Base-by-base conservation (phyloP, 176 grass and related monocot genomes). In the Carex cristatella region DNA sequence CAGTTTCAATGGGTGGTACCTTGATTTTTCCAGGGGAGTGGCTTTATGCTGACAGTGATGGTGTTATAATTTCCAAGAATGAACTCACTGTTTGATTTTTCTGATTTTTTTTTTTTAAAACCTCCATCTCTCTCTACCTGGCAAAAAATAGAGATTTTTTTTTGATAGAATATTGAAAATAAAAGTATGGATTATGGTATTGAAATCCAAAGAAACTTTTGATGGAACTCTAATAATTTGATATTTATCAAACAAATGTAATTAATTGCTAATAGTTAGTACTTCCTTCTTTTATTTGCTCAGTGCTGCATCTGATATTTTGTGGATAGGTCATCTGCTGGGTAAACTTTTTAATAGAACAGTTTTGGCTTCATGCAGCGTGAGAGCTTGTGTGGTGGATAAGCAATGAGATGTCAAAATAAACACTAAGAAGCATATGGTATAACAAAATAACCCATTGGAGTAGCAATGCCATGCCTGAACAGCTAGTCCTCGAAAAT, bases 21-120 rank as follows among this genome's bases (percentile, higher is more conserved):
- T 67, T 31, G 18, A 88, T 88, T 42, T 67, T 56, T 18, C 81
- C 81, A 5, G 86, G 86, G 9, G 86, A 88, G 59, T 88, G 86
- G 69, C 67, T 84, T 46, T 88, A 88, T 79, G 86, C 86, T 12
- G 86, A 88, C 63, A 67, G 32, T 60, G 86, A 88, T 67, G 86
- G 86, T 48, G 72, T 88, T 68, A 49, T 88, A 33, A 64, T 88
- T 77, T 51, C 86, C 0, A 88, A 79, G 58, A 84, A 10, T 27
- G 86, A 88, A 10, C 56, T 87, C 60, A 70, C 53, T 67, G 65
- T 87, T 82, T 73, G 65, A 18, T 1, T 37, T 61, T 44, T 57
- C 19, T 18, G 32, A 33, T 71, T 71, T 10, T 71, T 44, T 18
- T 18, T 70, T 40, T 44, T 42, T 38, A 18, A 46, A 8, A 16